Percentiles rank a stretch among this genome's conserved stretches.
Conservation (phyloP, 2,329 filamentous ascomycete species). For the Aspergillus fijiensis region DNA sequence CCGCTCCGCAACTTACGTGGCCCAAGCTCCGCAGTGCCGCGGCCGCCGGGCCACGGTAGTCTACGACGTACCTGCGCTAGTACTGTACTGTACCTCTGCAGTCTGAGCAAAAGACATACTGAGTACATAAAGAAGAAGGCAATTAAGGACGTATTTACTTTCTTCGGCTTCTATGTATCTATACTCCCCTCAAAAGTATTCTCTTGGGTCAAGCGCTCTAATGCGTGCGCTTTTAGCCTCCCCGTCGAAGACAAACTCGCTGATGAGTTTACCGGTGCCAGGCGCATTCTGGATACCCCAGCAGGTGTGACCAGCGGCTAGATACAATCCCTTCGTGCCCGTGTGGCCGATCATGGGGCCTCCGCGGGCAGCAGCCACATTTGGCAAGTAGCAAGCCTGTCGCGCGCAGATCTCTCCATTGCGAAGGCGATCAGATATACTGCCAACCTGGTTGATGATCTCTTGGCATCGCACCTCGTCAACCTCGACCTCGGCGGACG, state of each 20-base stretch:
- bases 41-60: background rate
- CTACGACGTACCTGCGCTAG: background rate
- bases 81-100: background rate
- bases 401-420: conserved; percentile 68
- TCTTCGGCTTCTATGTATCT: conserved; percentile 8
- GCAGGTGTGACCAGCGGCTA: conserved; percentile 91
- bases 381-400: conserved; percentile 93
- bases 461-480: conserved; percentile 80
- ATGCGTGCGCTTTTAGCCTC: conserved; percentile 67
- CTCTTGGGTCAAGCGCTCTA: conserved; percentile 64
- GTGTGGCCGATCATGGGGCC: conserved; percentile 78
- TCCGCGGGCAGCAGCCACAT: conserved; percentile 58
- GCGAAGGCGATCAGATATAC: conserved; percentile 58
- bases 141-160: background rate
- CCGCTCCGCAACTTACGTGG: conserved; percentile 35
- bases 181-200: conserved; percentile 42
- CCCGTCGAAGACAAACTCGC: conserved; percentile 75
- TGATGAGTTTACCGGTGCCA: conserved; percentile 78
- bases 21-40: conserved; percentile 27
- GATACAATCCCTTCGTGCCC: conserved; percentile 68
- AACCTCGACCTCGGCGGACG: conserved; percentile 71
- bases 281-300: conserved; percentile 98
- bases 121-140: background rate
- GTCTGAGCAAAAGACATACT: background rate
- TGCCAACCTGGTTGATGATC: conserved; percentile 72